Base-by-base conservation (phyloP, 2,329 filamentous ascomycete species). In the Xylogone sp. region DNA sequence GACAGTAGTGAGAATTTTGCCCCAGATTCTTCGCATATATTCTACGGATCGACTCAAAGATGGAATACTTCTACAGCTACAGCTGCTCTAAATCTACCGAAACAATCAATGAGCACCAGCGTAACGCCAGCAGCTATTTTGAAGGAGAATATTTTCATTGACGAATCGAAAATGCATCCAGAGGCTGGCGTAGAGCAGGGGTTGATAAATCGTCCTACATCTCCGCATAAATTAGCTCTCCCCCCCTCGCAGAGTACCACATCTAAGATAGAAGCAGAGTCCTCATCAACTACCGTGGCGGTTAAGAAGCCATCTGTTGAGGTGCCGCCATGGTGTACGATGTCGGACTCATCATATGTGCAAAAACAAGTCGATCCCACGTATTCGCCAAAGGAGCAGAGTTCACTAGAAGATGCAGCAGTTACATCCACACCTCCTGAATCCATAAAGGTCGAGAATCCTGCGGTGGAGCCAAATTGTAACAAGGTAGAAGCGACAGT, bases 161-260 rank as follows among this genome's bases (percentile, higher is more conserved):
- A 83, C 55, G 80, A 82, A 48, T 82, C 79, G 2, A 65, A 58
- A 29, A 20, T 58, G 18, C 72, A 43, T 57, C 69, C 22, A 71
- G 77, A 12, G n/a, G 59, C 72, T 21, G 71, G 73, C 12, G 56
- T 65, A 4, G 71, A 48, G 16, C 53, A 54, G 10, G 62, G 84
- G 63, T 65, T 82, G 19, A 72, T 74, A 21, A 84, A 83, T 63
- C 73, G 74, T 49, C 64, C 75, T 1, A 76, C 79, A 21, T 81
- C 81, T 19, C 64, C 64, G 21, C 75, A 78, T 7, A 83, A 78
- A 57, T 86, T 83, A 83, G 84, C 83, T 56, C 63, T 85, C 13
- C 86, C 86, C 58, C 75, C 81, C 45, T 73, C 80, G 45, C 77
- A 78, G 0, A 77, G 81, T 24, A 74, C 66, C 2, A 75, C 46